These are phyloP conservation scores for Vitis vinifera DNA, from an alignment of 164 flowering plant species.

Conservation along the genomic window DNA sequence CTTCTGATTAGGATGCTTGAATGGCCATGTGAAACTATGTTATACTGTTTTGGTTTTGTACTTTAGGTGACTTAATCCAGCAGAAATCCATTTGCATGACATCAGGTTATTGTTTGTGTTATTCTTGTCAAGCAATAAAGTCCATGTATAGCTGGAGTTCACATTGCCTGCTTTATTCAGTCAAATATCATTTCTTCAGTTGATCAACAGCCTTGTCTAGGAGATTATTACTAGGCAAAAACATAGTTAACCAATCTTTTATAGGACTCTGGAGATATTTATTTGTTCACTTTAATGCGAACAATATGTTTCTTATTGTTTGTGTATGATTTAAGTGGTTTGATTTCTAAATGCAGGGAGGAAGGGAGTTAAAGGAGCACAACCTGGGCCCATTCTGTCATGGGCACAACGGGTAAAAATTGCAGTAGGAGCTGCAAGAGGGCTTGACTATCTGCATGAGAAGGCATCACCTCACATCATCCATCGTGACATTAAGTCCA, in stretches of 20 bases:
- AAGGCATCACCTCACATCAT: slow-evolving; percentile 75
- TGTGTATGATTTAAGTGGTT: neutral
- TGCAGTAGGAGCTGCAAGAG: slow-evolving; percentile 95
- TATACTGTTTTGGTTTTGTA: neutral
- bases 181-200: neutral
- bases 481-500: slow-evolving; percentile 90
- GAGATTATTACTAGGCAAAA: no score
- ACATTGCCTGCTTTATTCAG: neutral
- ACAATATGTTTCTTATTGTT: neutral
- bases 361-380: slow-evolving; percentile 91
- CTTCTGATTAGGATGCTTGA: neutral
- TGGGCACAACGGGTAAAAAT: slow-evolving; percentile 88
- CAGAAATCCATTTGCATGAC: neutral
- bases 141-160: neutral
- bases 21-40: neutral
- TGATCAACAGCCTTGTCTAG: no score
- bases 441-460: slow-evolving; percentile 85
- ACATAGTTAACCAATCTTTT: neutral
- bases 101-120: neutral
- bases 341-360: slow-evolving; percentile 44
- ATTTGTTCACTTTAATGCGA: neutral
- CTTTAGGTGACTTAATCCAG: neutral
- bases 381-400: slow-evolving; percentile 81
- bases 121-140: neutral
- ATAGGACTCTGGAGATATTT: neutral